Evolutionary conservation across 257 asterid genomes (phyloP), one percentile per base, ranked within the genome.

Genomic region (Apocynum venetum): DNA sequence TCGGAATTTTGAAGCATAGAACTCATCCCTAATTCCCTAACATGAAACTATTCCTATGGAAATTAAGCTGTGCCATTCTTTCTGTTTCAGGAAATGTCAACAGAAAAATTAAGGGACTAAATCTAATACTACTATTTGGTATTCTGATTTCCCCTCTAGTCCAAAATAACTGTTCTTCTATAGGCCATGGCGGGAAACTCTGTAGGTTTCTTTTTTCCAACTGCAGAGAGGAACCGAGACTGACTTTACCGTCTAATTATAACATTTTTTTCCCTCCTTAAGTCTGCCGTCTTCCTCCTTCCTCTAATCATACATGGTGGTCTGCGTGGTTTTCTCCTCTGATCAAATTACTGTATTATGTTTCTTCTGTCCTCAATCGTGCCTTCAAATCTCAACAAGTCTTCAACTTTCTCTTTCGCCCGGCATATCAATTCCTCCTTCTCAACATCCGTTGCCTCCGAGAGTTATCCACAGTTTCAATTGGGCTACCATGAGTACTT

Each of bases 401-500:
- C 11, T n/a, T 57, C 64, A 57, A 19, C 36, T 19, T 57, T 57
- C 64, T 57, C 3, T 7, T 36, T 57, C 8, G 64, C 36, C 3
- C 12, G 64, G 64, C 35, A 57, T 20, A 20, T 57, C 35, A 7
- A 57, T 36, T 57, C 31, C 3, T 41, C 51, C 55, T 69, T 14
- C 73, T 25, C 73, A 20, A 15, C 48, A 17, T 69, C 73, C 25
- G 35, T 48, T 13, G 55, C 20, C 13, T 14, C 35, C 53, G 11
- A 69, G 2, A 44, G 1, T 69, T 57, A 9, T 20, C 64, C 64
- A 57, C 66, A 17, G n/a, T 19, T 38, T 76, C 79, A 64, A 76
- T 51, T 56, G 3, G 25, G 49, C 9, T 19, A 25, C 43, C 81
- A 78, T 78, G 51, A 36, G n/a, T 41, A 63, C 14, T 19, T 79